These are phyloP conservation scores for Funneliformis mosseae DNA, from an alignment of 192 early-diverging fungal genomes.

Conservation along the genomic window DNA sequence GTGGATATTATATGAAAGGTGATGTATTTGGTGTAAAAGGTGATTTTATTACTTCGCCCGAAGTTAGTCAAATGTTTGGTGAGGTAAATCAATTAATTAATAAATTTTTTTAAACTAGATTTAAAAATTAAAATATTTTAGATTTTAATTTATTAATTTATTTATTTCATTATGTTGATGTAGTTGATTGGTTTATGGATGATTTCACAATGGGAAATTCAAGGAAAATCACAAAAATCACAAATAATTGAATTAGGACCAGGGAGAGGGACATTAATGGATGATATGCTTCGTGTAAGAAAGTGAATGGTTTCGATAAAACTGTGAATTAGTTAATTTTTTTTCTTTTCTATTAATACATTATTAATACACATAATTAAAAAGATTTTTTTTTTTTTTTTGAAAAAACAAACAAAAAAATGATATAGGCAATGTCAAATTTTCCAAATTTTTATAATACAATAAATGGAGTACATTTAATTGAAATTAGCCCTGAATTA, in stretches of 20 bases:
- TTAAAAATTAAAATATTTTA: too few species aligned
- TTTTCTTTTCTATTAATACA: too few species aligned
- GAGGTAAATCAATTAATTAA: conserved; percentile 58
- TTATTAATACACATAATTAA: not conserved
- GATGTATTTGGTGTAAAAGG: conserved; percentile 90
- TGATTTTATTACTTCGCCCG: conserved; percentile 96
- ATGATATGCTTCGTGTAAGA: conserved; percentile 81
- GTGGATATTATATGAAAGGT: conserved; percentile 92
- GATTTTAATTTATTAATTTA: conserved; percentile 14
- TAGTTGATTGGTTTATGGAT: conserved; percentile 88
- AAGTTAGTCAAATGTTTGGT: conserved; percentile 98
- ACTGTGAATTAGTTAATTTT: not conserved
- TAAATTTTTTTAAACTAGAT: too few species aligned
- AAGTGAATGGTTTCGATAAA: not conserved
- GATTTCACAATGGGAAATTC: conserved; percentile 75
- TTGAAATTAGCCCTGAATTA: conserved; percentile 84
- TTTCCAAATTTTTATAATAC: conserved; percentile 69
- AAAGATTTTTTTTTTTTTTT: conserved; percentile 1
- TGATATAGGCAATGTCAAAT: conserved; percentile 54
- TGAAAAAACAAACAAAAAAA: not conserved
- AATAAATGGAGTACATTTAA: conserved; percentile 71
- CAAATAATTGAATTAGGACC: conserved; percentile 85
- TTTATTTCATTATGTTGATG: too few species aligned
- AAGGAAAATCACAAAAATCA: conserved; percentile 61
- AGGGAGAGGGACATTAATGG: conserved; percentile 92